Percentiles rank a stretch among this genome's conserved stretches.
Conservation (phyloP, 2,329 filamentous ascomycete species). For the Colletotrichum shisoi region DNA sequence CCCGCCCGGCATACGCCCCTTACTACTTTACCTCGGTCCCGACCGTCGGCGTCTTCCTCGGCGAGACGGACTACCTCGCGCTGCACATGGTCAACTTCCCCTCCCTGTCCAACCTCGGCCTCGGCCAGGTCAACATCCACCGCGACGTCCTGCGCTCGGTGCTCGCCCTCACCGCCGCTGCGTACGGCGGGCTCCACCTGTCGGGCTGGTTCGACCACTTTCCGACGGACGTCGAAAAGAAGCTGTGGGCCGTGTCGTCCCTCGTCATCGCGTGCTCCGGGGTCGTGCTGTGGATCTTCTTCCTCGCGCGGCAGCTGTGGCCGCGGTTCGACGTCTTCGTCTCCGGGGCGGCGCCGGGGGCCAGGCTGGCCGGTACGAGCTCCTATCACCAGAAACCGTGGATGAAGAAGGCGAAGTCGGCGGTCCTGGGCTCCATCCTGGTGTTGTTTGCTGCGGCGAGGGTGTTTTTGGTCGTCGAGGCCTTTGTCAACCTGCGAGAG, state of each 20-base stretch:
- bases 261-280: constrained; percentile 40
- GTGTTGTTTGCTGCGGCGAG: constrained; percentile 37
- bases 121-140: constrained; percentile 34
- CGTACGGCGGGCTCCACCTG: constrained; percentile 40
- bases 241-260: constrained; percentile 41
- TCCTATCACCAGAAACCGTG: constrained; percentile 10
- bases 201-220: constrained; percentile 45
- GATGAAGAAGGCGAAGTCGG: constrained; percentile 19
- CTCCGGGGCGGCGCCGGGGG: constrained; percentile 24
- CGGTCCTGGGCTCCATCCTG: constrained; percentile 8
- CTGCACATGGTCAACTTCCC: constrained; percentile 28
- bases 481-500: constrained; percentile 42
- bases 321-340: constrained; percentile 38
- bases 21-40: constrained; percentile 32
- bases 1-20: constrained; percentile 1
- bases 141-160: constrained; percentile 34
- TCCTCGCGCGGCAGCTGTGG: constrained; percentile 36
- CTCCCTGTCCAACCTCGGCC: constrained; percentile 31
- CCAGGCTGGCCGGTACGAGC: constrained; percentile 1
- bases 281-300: constrained; percentile 25
- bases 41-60: constrained; percentile 30
- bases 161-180: constrained; percentile 31
- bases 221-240: constrained; percentile 40
- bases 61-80: constrained; percentile 33
- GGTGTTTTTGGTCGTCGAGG: constrained; percentile 42